phyloP scores from a whole-genome alignment of 2,329 filamentous ascomycete genomes.

The Neopestalotiopsis sp. region DNA sequence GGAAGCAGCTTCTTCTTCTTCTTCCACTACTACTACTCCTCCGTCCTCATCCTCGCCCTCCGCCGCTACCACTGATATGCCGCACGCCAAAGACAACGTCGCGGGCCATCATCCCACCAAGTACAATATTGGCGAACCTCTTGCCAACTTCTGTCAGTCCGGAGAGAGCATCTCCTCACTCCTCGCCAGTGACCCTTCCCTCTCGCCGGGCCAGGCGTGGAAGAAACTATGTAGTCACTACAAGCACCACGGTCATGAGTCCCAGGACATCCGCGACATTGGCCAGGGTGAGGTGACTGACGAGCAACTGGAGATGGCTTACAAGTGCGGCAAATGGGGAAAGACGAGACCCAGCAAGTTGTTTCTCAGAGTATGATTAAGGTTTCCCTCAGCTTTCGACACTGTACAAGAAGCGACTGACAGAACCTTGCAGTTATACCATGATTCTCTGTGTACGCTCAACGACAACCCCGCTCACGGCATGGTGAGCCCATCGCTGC shows the following conservation, averaged over 20 bases:
- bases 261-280: slow-evolving; percentile 24
- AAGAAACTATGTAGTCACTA: slow-evolving; percentile 57
- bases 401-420: slow-evolving; percentile 1
- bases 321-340: slow-evolving; percentile 71
- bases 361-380: slow-evolving; percentile 60
- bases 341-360: slow-evolving; percentile 65
- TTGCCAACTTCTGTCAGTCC: slow-evolving; percentile 58
- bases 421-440: slow-evolving; percentile 57
- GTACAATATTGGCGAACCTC: slow-evolving; percentile 46
- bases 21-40: background rate
- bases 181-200: slow-evolving; percentile 56
- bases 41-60: background rate
- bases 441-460: slow-evolving; percentile 65
- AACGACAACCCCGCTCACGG: slow-evolving; percentile 55
- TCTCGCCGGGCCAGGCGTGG: slow-evolving; percentile 59
- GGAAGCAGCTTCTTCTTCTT: background rate
- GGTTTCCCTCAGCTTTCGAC: background rate
- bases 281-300: slow-evolving; percentile 27
- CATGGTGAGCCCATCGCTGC: slow-evolving; percentile 56
- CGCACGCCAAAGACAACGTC: slow-evolving; percentile 9
- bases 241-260: background rate
- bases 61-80: background rate
- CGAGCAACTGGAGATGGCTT: slow-evolving; percentile 58
- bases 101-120: background rate
- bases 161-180: slow-evolving; percentile 61